phyloP scores from a whole-genome alignment of 2,329 filamentous ascomycete species.

The Sarocladium kiliense region DNA sequence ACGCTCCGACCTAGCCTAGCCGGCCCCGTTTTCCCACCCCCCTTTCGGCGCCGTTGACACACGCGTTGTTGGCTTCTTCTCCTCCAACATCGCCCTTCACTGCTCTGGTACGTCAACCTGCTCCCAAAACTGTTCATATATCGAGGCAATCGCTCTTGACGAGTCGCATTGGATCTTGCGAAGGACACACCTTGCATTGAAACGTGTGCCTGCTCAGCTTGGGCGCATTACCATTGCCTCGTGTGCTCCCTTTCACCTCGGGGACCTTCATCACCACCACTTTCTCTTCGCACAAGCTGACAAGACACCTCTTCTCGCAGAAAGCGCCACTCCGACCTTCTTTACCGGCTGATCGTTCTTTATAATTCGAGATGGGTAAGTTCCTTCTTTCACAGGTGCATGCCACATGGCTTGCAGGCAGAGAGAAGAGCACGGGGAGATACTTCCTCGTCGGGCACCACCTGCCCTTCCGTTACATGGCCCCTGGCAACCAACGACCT shows the following conservation, averaged over 20 bases:
- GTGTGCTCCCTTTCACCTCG: not conserved
- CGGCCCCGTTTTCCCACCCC: conserved; percentile 13
- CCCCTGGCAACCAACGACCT: not conserved
- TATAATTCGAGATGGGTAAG: conserved; percentile 37
- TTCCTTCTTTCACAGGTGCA: conserved; percentile 21
- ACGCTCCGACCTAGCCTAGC: not conserved
- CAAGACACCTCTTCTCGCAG: not conserved
- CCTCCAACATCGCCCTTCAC: conserved; percentile 8
- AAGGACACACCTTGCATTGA: not conserved
- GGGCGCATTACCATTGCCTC: not conserved
- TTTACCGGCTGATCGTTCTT: conserved; percentile 28
- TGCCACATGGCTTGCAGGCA: conserved; percentile 21
- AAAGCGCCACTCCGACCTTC: not conserved
- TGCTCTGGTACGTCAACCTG: conserved; percentile 10
- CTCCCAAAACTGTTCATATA: not conserved
- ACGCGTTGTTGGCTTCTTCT: conserved; percentile 19
- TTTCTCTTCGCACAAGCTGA: not conserved
- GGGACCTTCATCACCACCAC: conserved; percentile 1
- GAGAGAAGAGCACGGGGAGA: conserved; percentile 19
- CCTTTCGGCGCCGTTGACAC: conserved; percentile 27
- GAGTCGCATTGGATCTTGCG: not conserved
- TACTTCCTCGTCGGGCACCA: not conserved
- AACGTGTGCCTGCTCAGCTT: not conserved
- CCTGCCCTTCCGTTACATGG: not conserved
- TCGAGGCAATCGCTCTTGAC: not conserved